These are phyloP conservation scores for Linnemannia zychae DNA, from an alignment of 192 early-diverging fungal species.

Conservation along the genomic window DNA sequence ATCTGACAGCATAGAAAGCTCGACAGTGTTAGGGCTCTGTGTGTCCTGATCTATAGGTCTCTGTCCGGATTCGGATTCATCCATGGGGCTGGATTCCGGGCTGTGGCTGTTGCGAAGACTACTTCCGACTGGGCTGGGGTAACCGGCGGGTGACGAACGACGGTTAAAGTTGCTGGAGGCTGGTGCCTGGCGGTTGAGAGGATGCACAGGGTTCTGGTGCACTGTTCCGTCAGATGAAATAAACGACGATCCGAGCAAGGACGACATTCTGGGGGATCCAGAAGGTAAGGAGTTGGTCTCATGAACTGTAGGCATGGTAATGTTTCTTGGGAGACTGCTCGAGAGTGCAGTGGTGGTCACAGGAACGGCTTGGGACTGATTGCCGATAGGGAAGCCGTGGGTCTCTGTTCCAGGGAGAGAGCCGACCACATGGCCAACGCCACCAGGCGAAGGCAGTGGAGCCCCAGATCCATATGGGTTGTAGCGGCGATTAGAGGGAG, in stretches of 20 bases:
- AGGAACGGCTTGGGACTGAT: neutral
- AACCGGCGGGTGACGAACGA: conserved; percentile 20
- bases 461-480: conserved; percentile 35
- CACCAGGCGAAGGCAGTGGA: conserved; percentile 28
- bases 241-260: conserved; percentile 42
- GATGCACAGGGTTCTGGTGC: conserved; percentile 34
- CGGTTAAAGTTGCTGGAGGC: neutral
- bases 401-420: conserved; percentile 7
- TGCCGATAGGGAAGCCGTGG: neutral
- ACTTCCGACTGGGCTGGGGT: conserved; percentile 36
- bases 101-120: conserved; percentile 29
- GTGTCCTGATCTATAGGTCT: conserved; percentile 3
- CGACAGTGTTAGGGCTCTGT: neutral
- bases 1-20: neutral
- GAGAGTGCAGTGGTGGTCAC: neutral
- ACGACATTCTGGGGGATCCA: conserved; percentile 45
- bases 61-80: neutral
- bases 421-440: conserved; percentile 1
- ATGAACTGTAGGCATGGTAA: conserved; percentile 7
- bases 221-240: conserved; percentile 38
- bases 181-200: conserved; percentile 19
- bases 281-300: conserved; percentile 8
- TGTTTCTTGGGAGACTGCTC: conserved; percentile 20
- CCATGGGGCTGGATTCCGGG: conserved; percentile 25
- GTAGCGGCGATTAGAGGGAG: conserved; percentile 43